Evolutionary conservation across 2,329 filamentous ascomycete species (phyloP).

Genomic region (Ustulina deusta): DNA sequence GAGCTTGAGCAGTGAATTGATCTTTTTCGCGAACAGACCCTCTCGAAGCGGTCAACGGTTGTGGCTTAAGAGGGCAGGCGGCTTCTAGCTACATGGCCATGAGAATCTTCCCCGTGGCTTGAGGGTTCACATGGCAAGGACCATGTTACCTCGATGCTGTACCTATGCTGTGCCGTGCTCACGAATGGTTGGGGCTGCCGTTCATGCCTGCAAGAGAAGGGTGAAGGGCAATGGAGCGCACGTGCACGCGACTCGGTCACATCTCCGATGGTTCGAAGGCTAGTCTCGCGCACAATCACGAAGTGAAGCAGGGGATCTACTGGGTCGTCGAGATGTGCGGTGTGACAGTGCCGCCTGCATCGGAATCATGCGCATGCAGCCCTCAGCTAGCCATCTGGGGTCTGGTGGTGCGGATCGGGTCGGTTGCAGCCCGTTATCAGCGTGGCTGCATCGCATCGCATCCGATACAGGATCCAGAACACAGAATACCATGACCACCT

Average conservation of each 20-base stretch:
- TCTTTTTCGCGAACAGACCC: neutral
- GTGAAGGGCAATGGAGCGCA: neutral
- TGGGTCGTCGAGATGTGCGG: slow-evolving; percentile 18
- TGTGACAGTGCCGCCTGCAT: slow-evolving; percentile 29
- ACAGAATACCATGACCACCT: neutral
- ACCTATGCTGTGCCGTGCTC: slow-evolving; percentile 3
- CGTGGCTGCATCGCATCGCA: slow-evolving; percentile 30
- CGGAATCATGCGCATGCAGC: slow-evolving; percentile 27
- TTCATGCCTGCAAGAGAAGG: neutral
- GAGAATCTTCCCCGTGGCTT: too few species aligned
- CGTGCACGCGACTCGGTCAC: slow-evolving; percentile 4
- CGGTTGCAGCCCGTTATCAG: slow-evolving; percentile 31
- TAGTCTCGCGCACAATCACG: neutral
- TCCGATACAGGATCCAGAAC: neutral
- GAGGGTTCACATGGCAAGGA: neutral
- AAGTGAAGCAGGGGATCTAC: neutral
- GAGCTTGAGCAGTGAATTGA: neutral
- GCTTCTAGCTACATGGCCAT: neutral
- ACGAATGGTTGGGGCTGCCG: neutral
- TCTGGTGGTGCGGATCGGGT: slow-evolving; percentile 14
- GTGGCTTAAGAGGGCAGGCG: neutral
- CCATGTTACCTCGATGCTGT: neutral
- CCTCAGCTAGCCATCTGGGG: slow-evolving; percentile 16
- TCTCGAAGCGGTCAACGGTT: neutral
- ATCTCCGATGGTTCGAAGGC: neutral